A percentile compares a stretch with the other conserved stretches of the same genome.
Evolutionary conservation across 306 rosid genomes (phyloP).

Genomic region (Ormosia semicastrata): DNA sequence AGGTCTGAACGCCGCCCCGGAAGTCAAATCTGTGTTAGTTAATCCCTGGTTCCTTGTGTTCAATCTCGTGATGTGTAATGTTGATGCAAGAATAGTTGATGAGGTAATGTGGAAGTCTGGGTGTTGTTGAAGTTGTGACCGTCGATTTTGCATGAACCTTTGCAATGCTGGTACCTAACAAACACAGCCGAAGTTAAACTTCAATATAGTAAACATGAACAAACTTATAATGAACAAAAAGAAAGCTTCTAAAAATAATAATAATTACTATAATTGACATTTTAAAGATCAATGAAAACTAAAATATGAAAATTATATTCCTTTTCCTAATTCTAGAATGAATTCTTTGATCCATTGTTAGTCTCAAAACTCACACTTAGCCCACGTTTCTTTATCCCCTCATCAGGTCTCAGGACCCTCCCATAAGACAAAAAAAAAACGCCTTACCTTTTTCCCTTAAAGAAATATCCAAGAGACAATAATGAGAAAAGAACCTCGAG

Average conservation of each 20-base stretch:
- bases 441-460: neutral
- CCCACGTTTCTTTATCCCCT: neutral
- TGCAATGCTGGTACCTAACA: constrained; percentile 90
- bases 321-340: neutral
- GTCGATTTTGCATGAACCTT: constrained; percentile 87
- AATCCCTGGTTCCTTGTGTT: constrained; percentile 77
- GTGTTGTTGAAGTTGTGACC: constrained; percentile 88
- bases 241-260: neutral
- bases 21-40: constrained; percentile 37
- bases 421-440: neutral
- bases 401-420: neutral
- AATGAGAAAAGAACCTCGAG: neutral
- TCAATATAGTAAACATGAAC: neutral
- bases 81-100: constrained; percentile 92
- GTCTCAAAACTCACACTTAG: neutral
- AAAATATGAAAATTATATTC: neutral
- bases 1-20: constrained; percentile 61
- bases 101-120: constrained; percentile 98
- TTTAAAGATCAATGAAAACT: neutral
- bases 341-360: neutral
- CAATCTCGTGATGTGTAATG: constrained; percentile 95
- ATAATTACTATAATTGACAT: neutral
- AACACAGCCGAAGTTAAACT: neutral
- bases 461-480: neutral
- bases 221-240: constrained; percentile 12